phyloP scores from a whole-genome alignment of 441 rosid genomes.

The Raphanus hybrid region DNA sequence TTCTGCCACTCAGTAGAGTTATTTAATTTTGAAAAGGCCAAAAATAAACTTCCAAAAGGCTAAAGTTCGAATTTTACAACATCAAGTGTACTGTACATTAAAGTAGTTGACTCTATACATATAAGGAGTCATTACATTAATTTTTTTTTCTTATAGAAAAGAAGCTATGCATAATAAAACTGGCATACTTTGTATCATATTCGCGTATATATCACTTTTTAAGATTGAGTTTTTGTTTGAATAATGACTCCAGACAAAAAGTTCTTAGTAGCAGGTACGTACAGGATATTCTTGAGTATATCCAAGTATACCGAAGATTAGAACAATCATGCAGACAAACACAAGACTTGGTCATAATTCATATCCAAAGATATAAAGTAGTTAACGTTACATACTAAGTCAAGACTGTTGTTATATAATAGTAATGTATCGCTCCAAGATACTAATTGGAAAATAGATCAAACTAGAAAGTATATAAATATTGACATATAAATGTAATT shows the following conservation, averaged over 20 bases:
- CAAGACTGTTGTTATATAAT: background rate
- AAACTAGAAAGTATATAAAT: background rate
- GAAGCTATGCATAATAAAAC: background rate
- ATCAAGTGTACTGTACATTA: slow-evolving; percentile 1
- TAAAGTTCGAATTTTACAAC: background rate
- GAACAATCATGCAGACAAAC: background rate
- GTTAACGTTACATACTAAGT: background rate
- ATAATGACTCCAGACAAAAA: slow-evolving; percentile 20
- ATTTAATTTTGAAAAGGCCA: slow-evolving; percentile 14
- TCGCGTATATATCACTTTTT: slow-evolving; percentile 19
- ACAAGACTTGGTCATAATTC: background rate
- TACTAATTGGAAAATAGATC: background rate
- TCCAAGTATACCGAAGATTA: slow-evolving; percentile 25
- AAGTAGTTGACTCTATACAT: background rate
- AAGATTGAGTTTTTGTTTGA: slow-evolving; percentile 34
- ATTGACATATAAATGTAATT: background rate
- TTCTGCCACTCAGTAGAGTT: slow-evolving; percentile 10
- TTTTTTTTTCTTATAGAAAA: background rate
- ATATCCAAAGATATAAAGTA: background rate
- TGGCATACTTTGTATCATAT: slow-evolving; percentile 26
- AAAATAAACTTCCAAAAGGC: background rate
- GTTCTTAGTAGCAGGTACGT: slow-evolving; percentile 11
- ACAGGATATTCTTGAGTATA: slow-evolving; percentile 30
- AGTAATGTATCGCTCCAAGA: background rate
- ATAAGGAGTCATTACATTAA: background rate